Percentiles rank a stretch among this genome's conserved stretches.
Conservation (phyloP, 306 rosid species). For the Myrica gale region DNA sequence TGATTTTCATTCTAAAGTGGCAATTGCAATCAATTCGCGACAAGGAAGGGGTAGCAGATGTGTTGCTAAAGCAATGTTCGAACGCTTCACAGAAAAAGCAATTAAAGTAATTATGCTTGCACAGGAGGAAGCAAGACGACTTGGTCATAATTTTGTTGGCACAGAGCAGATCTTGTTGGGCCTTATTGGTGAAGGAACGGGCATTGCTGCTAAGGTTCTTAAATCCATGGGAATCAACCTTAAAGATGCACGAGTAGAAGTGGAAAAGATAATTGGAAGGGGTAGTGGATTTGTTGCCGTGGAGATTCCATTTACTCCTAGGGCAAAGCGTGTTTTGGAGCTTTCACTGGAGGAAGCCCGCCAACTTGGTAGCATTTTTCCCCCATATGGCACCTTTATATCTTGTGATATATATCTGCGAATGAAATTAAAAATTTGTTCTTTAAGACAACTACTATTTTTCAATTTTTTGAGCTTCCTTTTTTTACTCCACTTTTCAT, state of each 20-base stretch:
- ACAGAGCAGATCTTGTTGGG: conserved; percentile 98
- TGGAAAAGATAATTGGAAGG: conserved; percentile 98
- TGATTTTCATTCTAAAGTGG: conserved; percentile 59
- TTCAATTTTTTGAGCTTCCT: background rate
- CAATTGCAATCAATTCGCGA: conserved; percentile 45
- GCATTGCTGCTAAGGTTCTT: conserved; percentile 95
- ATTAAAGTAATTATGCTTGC: conserved; percentile 98
- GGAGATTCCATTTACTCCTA: conserved; percentile 97
- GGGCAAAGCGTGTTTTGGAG: conserved; percentile 97
- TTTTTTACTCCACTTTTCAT: background rate
- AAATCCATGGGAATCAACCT: conserved; percentile 97
- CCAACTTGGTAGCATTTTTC: conserved; percentile 68
- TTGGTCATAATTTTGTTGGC: conserved; percentile 98
- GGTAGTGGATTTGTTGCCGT: conserved; percentile 99
- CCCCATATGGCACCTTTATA: background rate
- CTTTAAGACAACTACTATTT: background rate
- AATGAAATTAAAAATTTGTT: too few species aligned
- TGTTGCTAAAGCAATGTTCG: conserved; percentile 89
- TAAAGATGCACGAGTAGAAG: conserved; percentile 97
- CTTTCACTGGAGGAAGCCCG: conserved; percentile 98
- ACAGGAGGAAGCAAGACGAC: conserved; percentile 97
- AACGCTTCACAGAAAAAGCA: conserved; percentile 96
- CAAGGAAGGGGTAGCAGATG: conserved; percentile 60
- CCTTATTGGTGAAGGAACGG: conserved; percentile 98
- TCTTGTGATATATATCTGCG: background rate